Percentiles rank a stretch among this genome's conserved stretches.
These are phyloP conservation scores for Hypoxylon cercidicola DNA, from an alignment of 495 filamentous ascomycete genomes.

Conservation along the genomic window DNA sequence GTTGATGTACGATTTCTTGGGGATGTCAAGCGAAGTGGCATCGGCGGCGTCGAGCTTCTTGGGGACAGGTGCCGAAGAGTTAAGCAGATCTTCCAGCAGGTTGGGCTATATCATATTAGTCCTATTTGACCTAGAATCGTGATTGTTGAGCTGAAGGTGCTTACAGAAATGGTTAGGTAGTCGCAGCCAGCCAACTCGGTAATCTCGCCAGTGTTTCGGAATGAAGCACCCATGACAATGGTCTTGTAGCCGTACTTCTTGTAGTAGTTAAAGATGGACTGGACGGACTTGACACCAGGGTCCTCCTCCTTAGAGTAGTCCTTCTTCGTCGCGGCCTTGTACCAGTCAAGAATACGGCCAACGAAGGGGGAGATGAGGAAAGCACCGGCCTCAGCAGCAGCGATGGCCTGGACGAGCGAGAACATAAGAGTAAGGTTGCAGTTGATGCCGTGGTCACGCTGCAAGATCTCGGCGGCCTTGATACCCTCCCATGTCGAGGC, in stretches of 20 bases:
- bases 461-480: conserved; percentile 93
- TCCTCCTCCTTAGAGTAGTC: conserved; percentile 88
- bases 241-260: conserved; percentile 99
- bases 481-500: conserved; percentile 97
- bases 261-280: conserved; percentile 99
- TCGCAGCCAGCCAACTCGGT: conserved; percentile 98
- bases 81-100: conserved; percentile 92
- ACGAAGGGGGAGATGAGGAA: conserved; percentile 99
- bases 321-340: conserved; percentile 95
- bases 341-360: conserved; percentile 99
- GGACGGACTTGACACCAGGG: conserved; percentile 95
- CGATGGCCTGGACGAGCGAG: conserved; percentile 93
- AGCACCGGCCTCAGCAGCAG: conserved; percentile 94
- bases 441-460: conserved; percentile 93
- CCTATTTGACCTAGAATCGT: too few relatives aligned
- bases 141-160: conserved; percentile 32
- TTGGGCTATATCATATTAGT: conserved; percentile 68
- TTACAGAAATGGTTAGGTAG: conserved; percentile 96
- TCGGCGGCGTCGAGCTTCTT: conserved; percentile 85
- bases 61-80: conserved; percentile 79
- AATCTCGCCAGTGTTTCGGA: conserved; percentile 95
- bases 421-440: conserved; percentile 99
- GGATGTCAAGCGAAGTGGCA: conserved; percentile 75
- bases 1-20: conserved; percentile 90
- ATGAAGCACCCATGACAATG: conserved; percentile 99